Evolutionary conservation across 2,329 filamentous ascomycete species (phyloP), one percentile per base, ranked within the genome.

Genomic region (Cordyceps cicadae): DNA sequence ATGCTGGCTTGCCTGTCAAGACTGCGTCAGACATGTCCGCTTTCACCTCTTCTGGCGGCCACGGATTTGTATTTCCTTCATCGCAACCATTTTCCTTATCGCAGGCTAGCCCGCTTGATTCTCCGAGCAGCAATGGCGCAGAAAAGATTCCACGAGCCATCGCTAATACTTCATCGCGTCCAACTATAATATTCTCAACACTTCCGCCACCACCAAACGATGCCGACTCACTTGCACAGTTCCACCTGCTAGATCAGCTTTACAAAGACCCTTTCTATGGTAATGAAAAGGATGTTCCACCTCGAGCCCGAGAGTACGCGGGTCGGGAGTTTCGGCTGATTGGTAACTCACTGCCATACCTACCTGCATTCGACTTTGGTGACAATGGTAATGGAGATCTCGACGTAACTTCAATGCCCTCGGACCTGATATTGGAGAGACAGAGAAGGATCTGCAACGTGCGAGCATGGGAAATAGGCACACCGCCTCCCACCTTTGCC

Each of bases 191-290:
- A 26, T 70, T 68, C 54, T 66, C 68, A 11, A 52, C 59, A 3
- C 64, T 65, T 0, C 68, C 69, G 19, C 72, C 74, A 0, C 68
- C 71, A 11, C 65, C 65, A 9, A 50, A 46, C 11, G 65, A 72
- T 15, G 51, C 60, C 11, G 39, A 62, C 5, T 64, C 67, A 1
- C 59, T 73, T 54, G 65, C 65, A 9, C 68, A 70, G 1, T 50
- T 69, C 37, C 45, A 63, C 15, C 48, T 86, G 9, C 88, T 89
- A 0, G 79, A 87, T 62, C 81, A 89, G 15, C 81, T 97, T 54
- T 95, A 96, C 64, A 89, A 92, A 71, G 87, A 92, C 69, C 87
- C 92, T 0, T 92, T 87, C 68, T 97, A 96, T 70, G 89, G 92
- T 66, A 81, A 89, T 32, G 90, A 95, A 63, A 81, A 79, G 55